phyloP scores from a whole-genome alignment of 257 asterid genomes.

The Solanum chiquidenum region DNA sequence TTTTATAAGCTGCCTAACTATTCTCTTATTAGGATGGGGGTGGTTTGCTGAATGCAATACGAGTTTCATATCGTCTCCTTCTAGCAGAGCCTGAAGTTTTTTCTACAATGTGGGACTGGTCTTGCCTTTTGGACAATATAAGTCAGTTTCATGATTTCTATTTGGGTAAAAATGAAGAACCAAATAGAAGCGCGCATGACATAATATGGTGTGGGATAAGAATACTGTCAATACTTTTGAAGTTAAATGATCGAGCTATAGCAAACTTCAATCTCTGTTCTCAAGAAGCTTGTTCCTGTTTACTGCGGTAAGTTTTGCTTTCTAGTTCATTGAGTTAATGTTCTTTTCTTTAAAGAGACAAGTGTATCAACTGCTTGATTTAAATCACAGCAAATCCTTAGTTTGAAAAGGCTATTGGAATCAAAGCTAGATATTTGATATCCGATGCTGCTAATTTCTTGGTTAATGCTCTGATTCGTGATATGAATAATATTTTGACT shows the following conservation, averaged over 20 bases:
- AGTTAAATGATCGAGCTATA: constrained; percentile 41
- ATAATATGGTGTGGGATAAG: constrained; percentile 60
- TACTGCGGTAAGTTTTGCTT: constrained; percentile 38
- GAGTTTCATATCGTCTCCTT: constrained; percentile 61
- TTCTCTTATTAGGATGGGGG: constrained; percentile 32
- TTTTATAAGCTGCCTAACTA: constrained; percentile 2
- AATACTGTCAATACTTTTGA: constrained; percentile 39
- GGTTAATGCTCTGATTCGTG: neutral
- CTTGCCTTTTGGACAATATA: constrained; percentile 51
- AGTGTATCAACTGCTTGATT: neutral
- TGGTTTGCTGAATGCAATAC: constrained; percentile 43
- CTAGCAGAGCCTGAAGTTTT: constrained; percentile 52
- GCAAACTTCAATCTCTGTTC: constrained; percentile 32
- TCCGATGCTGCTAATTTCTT: neutral
- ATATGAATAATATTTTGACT: neutral
- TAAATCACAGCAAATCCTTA: neutral
- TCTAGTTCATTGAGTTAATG: neutral
- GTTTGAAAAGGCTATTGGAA: neutral
- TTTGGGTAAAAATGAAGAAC: constrained; percentile 14
- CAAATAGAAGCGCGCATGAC: constrained; percentile 31
- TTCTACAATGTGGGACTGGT: constrained; percentile 78
- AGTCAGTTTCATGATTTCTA: constrained; percentile 19
- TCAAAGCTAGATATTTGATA: neutral
- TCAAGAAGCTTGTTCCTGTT: constrained; percentile 43
- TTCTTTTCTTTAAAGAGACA: neutral